Evolutionary conservation across 176 grass and related monocot species (phyloP), one percentile per base, ranked within the genome.

Genomic region (Avena insularis): DNA sequence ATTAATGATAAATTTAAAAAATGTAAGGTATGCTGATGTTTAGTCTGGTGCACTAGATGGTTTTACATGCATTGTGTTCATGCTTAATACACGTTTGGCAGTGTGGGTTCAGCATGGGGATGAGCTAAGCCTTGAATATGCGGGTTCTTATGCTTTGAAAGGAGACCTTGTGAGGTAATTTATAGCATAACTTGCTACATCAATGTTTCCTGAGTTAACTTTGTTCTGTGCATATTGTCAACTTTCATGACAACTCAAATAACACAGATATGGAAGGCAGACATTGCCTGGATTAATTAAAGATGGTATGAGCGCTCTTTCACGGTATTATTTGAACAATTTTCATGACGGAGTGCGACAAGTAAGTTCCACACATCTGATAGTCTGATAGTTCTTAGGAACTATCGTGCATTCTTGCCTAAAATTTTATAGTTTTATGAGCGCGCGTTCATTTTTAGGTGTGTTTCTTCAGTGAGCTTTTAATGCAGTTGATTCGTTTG

Each of bases 271-370:
- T 75, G 97, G 97, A 67, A 96, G 80, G 80, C 97, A 99, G 86
- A 96, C 97, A 88, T 38, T 99, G 84, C 88, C 94, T 86, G 94
- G 97, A 91, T 79, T 96, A 54, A 84, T 99, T 85, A 99, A 96
- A 87, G 97, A 94, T 92, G 97, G 94, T 31, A 89, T 94, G 86
- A 96, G 85, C 83, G 90, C 97, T 85, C 90, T 99, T 87, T 96
- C 97, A 17, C 89, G 97, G 78, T 99, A 99, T 92, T 99, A 96
- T 90, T 91, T 96, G 50, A 91, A 99, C 87, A 99, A 99, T 90
- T 99, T 96, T 89, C 97, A 96, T 75, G 97, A 99, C 2, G 97
- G 97, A 78, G 75, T 93, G 83, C 85, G 94, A 62, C 97, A 99
- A 84, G 97, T 96, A 91, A 65, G 83, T 88, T 21, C 1, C 33